These are phyloP conservation scores for Inga leiocalycina DNA, from an alignment of 306 rosid genomes.

Conservation along the genomic window DNA sequence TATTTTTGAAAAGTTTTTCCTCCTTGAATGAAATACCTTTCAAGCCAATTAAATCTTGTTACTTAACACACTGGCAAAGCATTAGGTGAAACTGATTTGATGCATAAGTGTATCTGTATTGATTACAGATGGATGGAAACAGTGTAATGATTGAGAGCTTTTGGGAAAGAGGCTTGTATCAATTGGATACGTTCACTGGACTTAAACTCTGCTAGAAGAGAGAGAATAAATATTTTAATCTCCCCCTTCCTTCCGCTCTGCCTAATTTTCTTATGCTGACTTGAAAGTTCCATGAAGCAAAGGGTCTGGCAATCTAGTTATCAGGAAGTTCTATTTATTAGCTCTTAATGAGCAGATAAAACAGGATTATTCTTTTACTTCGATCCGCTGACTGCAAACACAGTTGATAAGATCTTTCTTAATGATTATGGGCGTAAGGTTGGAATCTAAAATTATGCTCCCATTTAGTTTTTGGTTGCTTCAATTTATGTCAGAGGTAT, in stretches of 20 bases:
- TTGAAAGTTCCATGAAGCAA: neutral
- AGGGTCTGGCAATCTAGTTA: conserved; percentile 1
- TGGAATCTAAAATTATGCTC: conserved; percentile 16
- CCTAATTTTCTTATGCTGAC: neutral
- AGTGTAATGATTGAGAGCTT: neutral
- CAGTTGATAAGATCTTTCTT: conserved; percentile 13
- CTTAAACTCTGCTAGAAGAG: neutral
- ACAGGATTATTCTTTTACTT: conserved; percentile 19
- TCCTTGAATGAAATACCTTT: neutral
- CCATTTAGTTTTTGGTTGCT: conserved; percentile 17
- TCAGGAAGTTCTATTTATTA: neutral
- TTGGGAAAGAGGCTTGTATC: conserved; percentile 6
- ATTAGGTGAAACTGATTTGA: neutral
- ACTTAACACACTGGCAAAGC: conserved; percentile 19
- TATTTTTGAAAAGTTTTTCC: neutral
- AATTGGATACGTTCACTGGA: conserved; percentile 11
- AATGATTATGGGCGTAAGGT: conserved; percentile 4
- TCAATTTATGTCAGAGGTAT: conserved; percentile 1
- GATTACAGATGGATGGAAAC: neutral
- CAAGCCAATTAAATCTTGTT: neutral
- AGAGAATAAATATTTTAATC: neutral
- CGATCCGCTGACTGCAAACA: conserved; percentile 4
- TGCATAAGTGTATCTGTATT: neutral
- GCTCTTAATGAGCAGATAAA: conserved; percentile 1
- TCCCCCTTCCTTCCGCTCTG: neutral